Evolutionary conservation across 306 rosid species (phyloP), one percentile per base, ranked within the genome.

Genomic region (Gillenia trifoliata): DNA sequence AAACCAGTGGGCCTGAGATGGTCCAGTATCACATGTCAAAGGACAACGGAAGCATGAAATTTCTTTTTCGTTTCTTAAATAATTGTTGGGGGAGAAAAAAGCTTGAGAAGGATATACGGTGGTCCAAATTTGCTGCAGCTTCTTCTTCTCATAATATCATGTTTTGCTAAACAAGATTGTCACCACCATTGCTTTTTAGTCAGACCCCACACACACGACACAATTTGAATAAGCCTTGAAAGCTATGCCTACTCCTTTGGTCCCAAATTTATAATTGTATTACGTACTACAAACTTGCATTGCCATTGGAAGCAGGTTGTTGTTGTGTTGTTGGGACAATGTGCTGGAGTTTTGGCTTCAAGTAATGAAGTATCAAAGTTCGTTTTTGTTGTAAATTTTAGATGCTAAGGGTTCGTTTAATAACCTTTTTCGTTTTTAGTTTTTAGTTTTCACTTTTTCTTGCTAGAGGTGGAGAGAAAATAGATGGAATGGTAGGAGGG

Each of bases 21-120:
- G 88, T 85, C 85, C 70, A n/a, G 30, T 66, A 52, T 83, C 92
- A 86, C 94, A 84, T 87, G 89, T 75, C 82, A 66, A 77, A 82
- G 79, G 82, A 87, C 86, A 25, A 25, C 8, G 54, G 89, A 79
- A 71, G 79, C 77, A 72, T 63, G 80, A 72, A 74, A 77, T 66
- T 59, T 86, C 80, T 68, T 79, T 77, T 66, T 86, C 90, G 60
- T 68, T 54, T 60, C 72, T 64, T 2, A 76, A 86, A 86, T 84
- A 74, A 84, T 89, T 91, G 79, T 50, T 81, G 77, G 70, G 54
- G 13, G 20, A 8, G 41, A 2, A 52, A 66, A 80, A 57, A 76
- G 76, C 57, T 83, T 73, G 78, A 79, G 84, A 77, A 82, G 68
- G 79, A 38, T 38, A 38, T 38, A 68, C 76, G 50, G 87, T 82